Evolutionary conservation across 768 basidiomycete species (phyloP), one percentile per base, ranked within the genome.

Genomic region (Podaxis sp.): DNA sequence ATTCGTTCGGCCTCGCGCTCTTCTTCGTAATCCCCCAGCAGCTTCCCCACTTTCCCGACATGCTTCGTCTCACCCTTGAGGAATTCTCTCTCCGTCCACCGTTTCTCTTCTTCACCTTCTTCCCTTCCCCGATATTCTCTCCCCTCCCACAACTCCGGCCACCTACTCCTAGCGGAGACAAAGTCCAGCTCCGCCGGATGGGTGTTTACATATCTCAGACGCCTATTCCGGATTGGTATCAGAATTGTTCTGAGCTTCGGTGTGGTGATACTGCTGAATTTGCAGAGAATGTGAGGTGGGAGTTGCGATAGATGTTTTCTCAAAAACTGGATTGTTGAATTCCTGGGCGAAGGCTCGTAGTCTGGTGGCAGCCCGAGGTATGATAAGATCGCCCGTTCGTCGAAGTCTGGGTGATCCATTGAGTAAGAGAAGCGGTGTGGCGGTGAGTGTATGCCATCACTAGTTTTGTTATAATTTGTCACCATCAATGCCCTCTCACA

Each of bases 11-110:
- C 84, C 69, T 85, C 86, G 61, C 92, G 79, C 68, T 91, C 91
- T 65, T 90, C 91, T 66, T 92, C 91, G 66, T 90, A 92, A 5
- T 78, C 84, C 3, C 82, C 85, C 7, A 94, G 73, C 7, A 94
- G 73, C 4, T 69, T 69, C 1, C 84, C 91, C 16, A 92, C 71
- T 63, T 89, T 90, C 38, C 90, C 90, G 10, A 93, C 81, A 62
- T 86, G 82, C 63, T 83, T 82, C 35, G 69, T 72, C 2, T 73
- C 74, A 1, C 85, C 88, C 32, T 74, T 72, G 59, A 93, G 66
- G 69, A 93, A 92, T 18, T 78, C 74, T 16, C 71, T 77, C 55
- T 83, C 76, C 4, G 75, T 90, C 91, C 91, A 94, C 38, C 76
- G 75, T 64, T 76, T 80, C 71, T 94, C 91, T 13, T 91, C 91